Evolutionary conservation across 73 alveolate species (phyloP).

Genomic region (Loxodes magnus): DNA sequence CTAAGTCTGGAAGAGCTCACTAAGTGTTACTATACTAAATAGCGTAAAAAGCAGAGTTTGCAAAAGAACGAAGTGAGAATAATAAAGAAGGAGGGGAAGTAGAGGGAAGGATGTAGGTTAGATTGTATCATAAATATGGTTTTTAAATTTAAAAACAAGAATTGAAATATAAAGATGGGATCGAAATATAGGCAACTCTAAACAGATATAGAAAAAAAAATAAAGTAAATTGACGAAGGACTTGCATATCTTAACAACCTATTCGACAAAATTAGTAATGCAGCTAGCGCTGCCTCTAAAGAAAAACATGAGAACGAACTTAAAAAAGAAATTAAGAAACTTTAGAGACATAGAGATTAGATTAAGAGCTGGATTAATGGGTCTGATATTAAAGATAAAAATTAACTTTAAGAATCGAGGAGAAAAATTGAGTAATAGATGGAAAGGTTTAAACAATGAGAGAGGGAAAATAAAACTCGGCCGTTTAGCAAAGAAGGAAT

Average conservation of each 20-base stretch:
- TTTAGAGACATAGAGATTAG: conserved; percentile 32
- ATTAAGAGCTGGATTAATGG: conserved; percentile 10
- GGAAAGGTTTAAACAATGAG: conserved; percentile 39
- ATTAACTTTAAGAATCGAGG: conserved; percentile 15
- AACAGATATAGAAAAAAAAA: conserved; percentile 13
- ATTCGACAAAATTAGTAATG: conserved; percentile 14
- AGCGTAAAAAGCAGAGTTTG: too few species aligned
- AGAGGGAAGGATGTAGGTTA: not conserved
- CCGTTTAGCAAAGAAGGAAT: conserved; percentile 37
- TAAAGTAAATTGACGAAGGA: conserved; percentile 14
- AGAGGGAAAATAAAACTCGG: conserved; percentile 32
- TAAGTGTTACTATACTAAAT: too few species aligned
- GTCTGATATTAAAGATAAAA: conserved; percentile 31
- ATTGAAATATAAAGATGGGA: conserved; percentile 7
- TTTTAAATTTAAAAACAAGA: not conserved
- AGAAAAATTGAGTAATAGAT: conserved; percentile 34
- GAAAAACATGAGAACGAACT: conserved; percentile 38
- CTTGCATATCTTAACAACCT: not conserved
- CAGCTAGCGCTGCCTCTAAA: conserved; percentile 16
- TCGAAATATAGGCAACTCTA: conserved; percentile 5
- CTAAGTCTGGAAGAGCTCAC: too few species aligned
- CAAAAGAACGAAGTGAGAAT: too few species aligned
- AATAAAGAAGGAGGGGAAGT: too few species aligned
- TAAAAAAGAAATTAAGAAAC: conserved; percentile 48
- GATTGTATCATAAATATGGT: not conserved